Evolutionary conservation across 805 yeast genomes (phyloP), one percentile per base, ranked within the genome.

Genomic region (Starmera pachycereana): DNA sequence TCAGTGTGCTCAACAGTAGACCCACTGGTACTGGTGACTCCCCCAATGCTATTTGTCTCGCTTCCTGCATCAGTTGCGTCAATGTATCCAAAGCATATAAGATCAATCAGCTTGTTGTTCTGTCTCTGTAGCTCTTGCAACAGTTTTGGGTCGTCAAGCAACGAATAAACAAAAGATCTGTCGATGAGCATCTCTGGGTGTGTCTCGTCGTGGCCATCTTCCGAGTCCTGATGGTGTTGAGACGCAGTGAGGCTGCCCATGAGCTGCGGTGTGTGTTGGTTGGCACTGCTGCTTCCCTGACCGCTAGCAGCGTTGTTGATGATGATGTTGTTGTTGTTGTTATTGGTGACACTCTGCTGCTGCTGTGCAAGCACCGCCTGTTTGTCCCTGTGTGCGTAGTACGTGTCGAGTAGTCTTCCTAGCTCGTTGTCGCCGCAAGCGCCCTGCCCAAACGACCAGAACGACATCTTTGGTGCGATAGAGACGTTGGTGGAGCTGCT

Each of bases 81-180:
- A 39, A 63, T 59, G 46, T 63, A 66, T 1, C 72, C 72, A 41
- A 65, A 58, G 43, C 78, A 68, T 28, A 77, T 58, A 41, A 76
- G 63, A 50, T 77, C 82, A 12, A 77, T 46, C 39, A 71, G 53
- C 44, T 67, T 69, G 40, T 60, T 61, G 44, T 66, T 65, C 47
- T 65, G 66, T 18, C 56, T 55, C 30, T 60, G 53, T 36, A 69
- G 47, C 39, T 60, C 63, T 39, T 47, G 61, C 36, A 67, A 46
- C n/a, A 68, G 48, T 37, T 59, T 61, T 1, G 62, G 52, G 44
- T 67, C 70, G 36, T 60, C 62, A 29, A 68, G 41, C 2, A 65
- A 45, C 35, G 51, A 46, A 44, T 62, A 60, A 12, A 68, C 63
- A 43, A 64, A 69, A 14, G 52, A 50, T 39, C 40, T 38, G 37